Evolutionary conservation across 768 basidiomycete species (phyloP).

Genomic region (Mycena olivaceomarginata): DNA sequence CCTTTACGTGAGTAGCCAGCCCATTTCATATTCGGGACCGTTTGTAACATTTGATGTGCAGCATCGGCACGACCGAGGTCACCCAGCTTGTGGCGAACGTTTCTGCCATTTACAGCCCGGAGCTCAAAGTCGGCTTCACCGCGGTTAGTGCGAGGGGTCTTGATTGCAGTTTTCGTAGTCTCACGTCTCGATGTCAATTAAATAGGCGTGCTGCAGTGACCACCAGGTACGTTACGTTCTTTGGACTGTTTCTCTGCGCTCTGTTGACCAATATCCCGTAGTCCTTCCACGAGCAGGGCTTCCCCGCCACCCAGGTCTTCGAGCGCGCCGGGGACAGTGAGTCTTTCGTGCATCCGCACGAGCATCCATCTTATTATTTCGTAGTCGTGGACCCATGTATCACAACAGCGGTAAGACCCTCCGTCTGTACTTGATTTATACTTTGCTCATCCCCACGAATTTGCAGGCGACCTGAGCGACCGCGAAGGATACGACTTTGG

Average conservation of each 20-base stretch:
- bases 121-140: conserved; percentile 82
- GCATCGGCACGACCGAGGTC: conserved; percentile 88
- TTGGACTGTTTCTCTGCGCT: background rate
- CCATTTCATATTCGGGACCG: background rate
- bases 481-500: conserved; percentile 89
- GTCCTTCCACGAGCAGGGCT: conserved; percentile 90
- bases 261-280: conserved; percentile 51
- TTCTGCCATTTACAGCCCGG: conserved; percentile 88
- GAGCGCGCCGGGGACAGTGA: conserved; percentile 87
- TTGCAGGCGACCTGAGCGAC: conserved; percentile 83
- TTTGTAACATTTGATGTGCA: conserved; percentile 51
- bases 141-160: conserved; percentile 60
- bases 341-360: conserved; percentile 43
- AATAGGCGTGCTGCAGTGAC: conserved; percentile 91
- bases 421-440: conserved; percentile 7
- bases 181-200: conserved; percentile 3
- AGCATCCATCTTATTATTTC: conserved; percentile 26
- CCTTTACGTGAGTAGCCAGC: conserved; percentile 71
- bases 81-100: conserved; percentile 85
- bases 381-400: conserved; percentile 91
- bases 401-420: conserved; percentile 81
- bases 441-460: conserved; percentile 12
- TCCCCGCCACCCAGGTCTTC: conserved; percentile 91
- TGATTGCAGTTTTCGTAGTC: background rate
- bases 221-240: conserved; percentile 74